Conservation (phyloP, 2,329 filamentous ascomycete genomes). For the Tolypocladium sp. region DNA sequence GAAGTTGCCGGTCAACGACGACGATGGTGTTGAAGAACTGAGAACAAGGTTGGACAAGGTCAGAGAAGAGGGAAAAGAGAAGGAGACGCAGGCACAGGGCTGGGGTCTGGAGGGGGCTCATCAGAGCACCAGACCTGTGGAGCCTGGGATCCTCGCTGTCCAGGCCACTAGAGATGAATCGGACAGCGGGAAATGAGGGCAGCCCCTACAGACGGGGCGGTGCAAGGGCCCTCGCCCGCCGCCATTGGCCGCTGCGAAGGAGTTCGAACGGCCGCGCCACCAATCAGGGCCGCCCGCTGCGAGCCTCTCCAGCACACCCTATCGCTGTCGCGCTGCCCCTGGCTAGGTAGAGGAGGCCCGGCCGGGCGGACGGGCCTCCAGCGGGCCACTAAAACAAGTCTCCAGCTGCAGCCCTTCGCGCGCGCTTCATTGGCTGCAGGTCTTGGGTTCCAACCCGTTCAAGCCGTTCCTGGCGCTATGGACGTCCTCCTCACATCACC, state of each 20-base stretch:
- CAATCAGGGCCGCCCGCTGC: slow-evolving; percentile 1
- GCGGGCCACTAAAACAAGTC: not conserved
- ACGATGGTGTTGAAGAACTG: not conserved
- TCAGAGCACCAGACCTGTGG: not conserved
- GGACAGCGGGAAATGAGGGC: slow-evolving; percentile 5
- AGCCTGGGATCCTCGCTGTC: not conserved
- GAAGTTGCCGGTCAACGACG: not conserved
- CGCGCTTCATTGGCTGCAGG: not conserved
- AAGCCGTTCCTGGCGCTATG: not conserved
- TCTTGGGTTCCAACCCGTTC: too few relatives aligned
- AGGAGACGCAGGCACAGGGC: not conserved
- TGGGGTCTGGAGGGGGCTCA: not conserved
- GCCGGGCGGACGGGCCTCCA: not conserved
- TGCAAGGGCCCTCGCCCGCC: slow-evolving; percentile 1
- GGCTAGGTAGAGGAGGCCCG: not conserved
- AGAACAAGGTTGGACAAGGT: not conserved
- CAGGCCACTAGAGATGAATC: not conserved
- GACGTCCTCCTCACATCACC: not conserved
- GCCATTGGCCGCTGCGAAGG: slow-evolving; percentile 2
- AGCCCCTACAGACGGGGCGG: not conserved
- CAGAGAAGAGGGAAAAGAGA: not conserved
- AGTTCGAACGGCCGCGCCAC: not conserved
- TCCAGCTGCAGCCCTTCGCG: not conserved
- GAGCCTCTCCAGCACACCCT: not conserved
- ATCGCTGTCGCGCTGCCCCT: not conserved